Evolutionary conservation across 2,329 filamentous ascomycete species (phyloP), one percentile per base, ranked within the genome.

Genomic region (Paracoccidioides brasiliensis): DNA sequence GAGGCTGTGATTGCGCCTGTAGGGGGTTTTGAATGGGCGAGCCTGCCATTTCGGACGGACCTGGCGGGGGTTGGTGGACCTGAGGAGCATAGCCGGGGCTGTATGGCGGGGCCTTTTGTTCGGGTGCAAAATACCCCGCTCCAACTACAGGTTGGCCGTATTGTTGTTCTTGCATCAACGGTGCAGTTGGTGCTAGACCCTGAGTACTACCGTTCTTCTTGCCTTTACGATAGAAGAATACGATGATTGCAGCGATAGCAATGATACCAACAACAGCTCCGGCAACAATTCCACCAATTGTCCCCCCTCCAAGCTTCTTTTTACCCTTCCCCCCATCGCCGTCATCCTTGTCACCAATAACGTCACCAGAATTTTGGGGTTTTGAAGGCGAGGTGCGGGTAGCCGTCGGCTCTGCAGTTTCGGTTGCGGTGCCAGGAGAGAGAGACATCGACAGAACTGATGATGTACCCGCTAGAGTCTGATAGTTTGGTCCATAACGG

Each of bases 261-360:
- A 60, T 56, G n/a, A 42, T 55, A 10, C 55, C 60, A 10, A 59
- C 55, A 32, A 52, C n/a, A 5, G 32, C 52, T 15, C 60, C 60
- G 38, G 56, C 53, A n/a, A 58, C 58, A 30, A 61, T 58, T 46
- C 60, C 60, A 12, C 52, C 60, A 32, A 61, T 60, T n/a, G 55
- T 57, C 37, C 60, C 60, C n/a, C 57, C 56, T 5, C 37, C 37
- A 22, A 41, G 12, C 22, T 30, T 37, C 5, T 42, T 52, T 28
- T 52, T 52, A n/a, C 9, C 32, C 9, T n/a, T 14, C 1, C 15
- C 37, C 41, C 12, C 2, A 40, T 10, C 2, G 12, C 22, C 37
- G 10, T 44, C 42, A 35, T 48, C 14, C 8, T 43, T 35, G 15
- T 38, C 55, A 8, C 37, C 50, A 3, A n/a, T 2, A 2, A 48